Evolutionary conservation across 2,329 filamentous ascomycete genomes (phyloP).

Genomic region (Diaporthe caulivora): DNA sequence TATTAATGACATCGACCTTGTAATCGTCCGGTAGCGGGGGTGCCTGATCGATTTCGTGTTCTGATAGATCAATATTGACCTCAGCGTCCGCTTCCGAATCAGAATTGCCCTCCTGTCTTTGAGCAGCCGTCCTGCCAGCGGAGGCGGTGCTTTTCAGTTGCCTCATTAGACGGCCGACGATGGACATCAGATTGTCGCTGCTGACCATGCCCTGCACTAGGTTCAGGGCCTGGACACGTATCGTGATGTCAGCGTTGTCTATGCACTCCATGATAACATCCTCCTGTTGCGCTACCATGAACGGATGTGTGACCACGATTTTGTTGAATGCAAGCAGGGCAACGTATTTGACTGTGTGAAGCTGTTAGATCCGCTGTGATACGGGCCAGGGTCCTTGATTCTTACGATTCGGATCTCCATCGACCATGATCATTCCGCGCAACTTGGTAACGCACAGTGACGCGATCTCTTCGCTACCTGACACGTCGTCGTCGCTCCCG

Average conservation of each 20-base stretch:
- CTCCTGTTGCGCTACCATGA: slow-evolving; percentile 90
- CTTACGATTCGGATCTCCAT: slow-evolving; percentile 93
- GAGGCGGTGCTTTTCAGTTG: slow-evolving; percentile 78
- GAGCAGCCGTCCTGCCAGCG: slow-evolving; percentile 41
- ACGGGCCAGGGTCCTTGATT: slow-evolving; percentile 42
- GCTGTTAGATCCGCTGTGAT: slow-evolving; percentile 5
- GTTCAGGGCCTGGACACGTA: slow-evolving; percentile 91
- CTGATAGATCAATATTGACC: slow-evolving; percentile 53
- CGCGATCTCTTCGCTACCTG: slow-evolving; percentile 91
- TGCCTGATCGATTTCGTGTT: slow-evolving; percentile 54
- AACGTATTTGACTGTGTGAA: slow-evolving; percentile 87
- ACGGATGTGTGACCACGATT: slow-evolving; percentile 89
- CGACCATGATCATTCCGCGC: slow-evolving; percentile 91
- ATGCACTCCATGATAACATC: slow-evolving; percentile 97
- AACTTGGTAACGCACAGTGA: slow-evolving; percentile 92
- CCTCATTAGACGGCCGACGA: slow-evolving; percentile 88
- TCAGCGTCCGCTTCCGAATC: slow-evolving; percentile 66
- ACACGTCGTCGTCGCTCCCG: slow-evolving; percentile 81
- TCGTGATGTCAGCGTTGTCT: slow-evolving; percentile 95
- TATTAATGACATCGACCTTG: slow-evolving; percentile 81
- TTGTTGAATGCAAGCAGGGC: slow-evolving; percentile 95
- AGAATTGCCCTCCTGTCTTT: slow-evolving; percentile 48
- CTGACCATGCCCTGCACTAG: slow-evolving; percentile 95
- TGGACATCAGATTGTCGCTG: slow-evolving; percentile 83
- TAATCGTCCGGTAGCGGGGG: slow-evolving; percentile 88